Conservation (phyloP, 139 green algal genomes). For the Tetradesmus lagerheimii region DNA sequence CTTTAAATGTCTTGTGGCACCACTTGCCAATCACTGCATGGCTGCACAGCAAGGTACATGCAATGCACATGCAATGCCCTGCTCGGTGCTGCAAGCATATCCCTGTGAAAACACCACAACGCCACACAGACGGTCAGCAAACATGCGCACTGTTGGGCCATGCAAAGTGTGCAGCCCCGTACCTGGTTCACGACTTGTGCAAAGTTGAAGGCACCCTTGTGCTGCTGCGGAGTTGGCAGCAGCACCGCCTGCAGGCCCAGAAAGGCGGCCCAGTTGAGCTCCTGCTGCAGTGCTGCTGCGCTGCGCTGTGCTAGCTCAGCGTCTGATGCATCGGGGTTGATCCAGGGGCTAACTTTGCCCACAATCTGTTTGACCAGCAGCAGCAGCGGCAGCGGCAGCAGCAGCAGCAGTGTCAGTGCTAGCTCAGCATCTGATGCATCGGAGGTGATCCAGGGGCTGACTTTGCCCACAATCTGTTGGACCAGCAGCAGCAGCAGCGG, state of each 20-base stretch:
- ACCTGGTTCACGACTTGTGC: slow-evolving; percentile 82
- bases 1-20: too few species aligned
- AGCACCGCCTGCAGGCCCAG: slow-evolving; percentile 92
- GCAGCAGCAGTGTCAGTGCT: background rate
- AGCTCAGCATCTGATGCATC: slow-evolving; percentile 67
- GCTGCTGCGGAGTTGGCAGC: slow-evolving; percentile 65
- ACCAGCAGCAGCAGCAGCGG: background rate
- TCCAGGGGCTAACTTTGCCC: slow-evolving; percentile 81
- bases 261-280: slow-evolving; percentile 95
- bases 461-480: slow-evolving; percentile 79
- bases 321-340: slow-evolving; percentile 80
- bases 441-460: slow-evolving; percentile 86
- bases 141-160: too few species aligned
- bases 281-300: slow-evolving; percentile 73
- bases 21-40: too few species aligned
- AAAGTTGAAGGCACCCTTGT: slow-evolving; percentile 70
- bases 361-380: slow-evolving; percentile 73
- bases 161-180: too few species aligned
- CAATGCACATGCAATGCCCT: background rate
- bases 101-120: too few species aligned
- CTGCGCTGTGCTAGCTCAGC: slow-evolving; percentile 59
- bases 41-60: background rate
- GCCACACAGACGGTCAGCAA: background rate
- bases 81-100: background rate
- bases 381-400: background rate